Percentiles rank a stretch among this genome's conserved stretches.
Evolutionary conservation across 345 rosid genomes (phyloP).

Genomic region (Linum lewisii): DNA sequence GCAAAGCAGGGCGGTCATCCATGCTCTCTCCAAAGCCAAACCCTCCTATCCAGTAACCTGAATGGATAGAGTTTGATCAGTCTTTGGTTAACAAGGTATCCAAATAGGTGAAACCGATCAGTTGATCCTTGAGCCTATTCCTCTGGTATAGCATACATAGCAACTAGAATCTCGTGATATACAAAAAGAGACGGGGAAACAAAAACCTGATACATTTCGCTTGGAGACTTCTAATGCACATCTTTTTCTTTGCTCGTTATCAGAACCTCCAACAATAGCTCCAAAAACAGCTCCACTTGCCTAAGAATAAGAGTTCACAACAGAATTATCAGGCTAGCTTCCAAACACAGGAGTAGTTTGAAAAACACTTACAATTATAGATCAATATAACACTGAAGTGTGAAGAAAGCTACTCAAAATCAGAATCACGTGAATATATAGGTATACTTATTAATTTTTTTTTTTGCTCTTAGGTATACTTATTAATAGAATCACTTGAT

Average conservation of each 20-base stretch:
- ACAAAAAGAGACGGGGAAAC: background rate
- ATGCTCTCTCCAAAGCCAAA: conserved; percentile 77
- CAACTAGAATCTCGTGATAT: background rate
- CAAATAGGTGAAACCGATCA: too few relatives aligned
- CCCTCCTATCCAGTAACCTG: conserved; percentile 79
- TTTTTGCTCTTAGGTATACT: too few relatives aligned
- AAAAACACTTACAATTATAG: background rate
- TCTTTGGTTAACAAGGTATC: background rate
- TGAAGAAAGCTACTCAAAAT: background rate
- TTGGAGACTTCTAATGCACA: conserved; percentile 48
- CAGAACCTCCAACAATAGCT: conserved; percentile 69
- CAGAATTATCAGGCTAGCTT: background rate
- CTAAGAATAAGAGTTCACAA: conserved; percentile 20
- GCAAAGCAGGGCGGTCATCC: conserved; percentile 54
- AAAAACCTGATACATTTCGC: conserved; percentile 48
- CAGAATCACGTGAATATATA: too few relatives aligned
- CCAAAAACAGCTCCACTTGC: conserved; percentile 54
- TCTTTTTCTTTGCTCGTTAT: conserved; percentile 37
- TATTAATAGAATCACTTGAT: too few relatives aligned
- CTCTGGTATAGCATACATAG: too few relatives aligned
- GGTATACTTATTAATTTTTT: too few relatives aligned
- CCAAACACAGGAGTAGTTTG: background rate
- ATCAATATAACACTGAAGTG: too few relatives aligned
- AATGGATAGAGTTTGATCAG: conserved; percentile 12
- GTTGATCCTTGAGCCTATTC: too few relatives aligned